Base-by-base conservation (phyloP, 2,329 filamentous ascomycete genomes). In the Penicillium sp. region DNA sequence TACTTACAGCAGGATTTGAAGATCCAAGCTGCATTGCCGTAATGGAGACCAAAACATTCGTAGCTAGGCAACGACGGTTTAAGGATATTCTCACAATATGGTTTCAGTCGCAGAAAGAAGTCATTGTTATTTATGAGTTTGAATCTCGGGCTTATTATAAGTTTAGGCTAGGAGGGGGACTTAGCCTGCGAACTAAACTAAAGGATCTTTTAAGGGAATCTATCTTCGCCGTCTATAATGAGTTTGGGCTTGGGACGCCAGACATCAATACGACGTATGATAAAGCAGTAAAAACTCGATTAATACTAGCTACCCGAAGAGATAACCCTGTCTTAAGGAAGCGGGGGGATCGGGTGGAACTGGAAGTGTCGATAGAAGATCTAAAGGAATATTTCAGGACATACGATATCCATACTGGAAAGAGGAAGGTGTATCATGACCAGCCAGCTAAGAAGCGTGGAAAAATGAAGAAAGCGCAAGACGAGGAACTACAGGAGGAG, bases 71-170 rank as follows among this genome's bases (percentile, higher is more conserved):
- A 27, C n/a, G n/a, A 6, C 49, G 23, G 25, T 23, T 54, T n/a
- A 4, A 43, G 20, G 40, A 52, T 12, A 54, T 57, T 22, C 44
- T 57, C 22, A 12, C 9, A 2, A 42, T n/a, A 2, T 57, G 44
- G 55, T 52, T 22, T 22, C 2, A 51, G 18, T 54, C 51, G 22
- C 14, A 29, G 3, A 29, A 41, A 25, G 43, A 54, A 12, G 35
- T 54, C 7, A 49, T 57, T 12, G 35, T 57, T 26, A 6, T 57
- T 12, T 54, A 40, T 23, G 23, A 54, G n/a, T 57, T 57, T 11
- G 48, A 57, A 42, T 22, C 15, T 12, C 27, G 43, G 4, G 23
- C 27, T 46, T 54, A 54, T 22, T 55, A 55, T n/a, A 58, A 58
- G 44, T 58, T 53, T 33, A 27, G 1, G 7, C n/a, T 35, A 3